These are phyloP conservation scores for Oidium heveae DNA, from an alignment of 2,329 filamentous ascomycete genomes.

Conservation along the genomic window DNA sequence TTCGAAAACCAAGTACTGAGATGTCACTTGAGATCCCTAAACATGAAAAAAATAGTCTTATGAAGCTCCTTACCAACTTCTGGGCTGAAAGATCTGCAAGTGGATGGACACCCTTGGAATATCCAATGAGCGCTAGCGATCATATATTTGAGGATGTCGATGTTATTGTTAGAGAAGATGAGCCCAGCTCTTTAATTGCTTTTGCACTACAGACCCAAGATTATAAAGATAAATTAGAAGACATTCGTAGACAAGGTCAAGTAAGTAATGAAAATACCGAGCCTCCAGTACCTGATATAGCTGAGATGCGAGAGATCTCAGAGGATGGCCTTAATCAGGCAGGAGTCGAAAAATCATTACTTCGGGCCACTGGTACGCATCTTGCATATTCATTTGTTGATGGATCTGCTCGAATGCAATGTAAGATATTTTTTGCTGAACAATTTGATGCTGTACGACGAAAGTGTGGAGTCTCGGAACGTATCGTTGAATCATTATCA, in stretches of 20 bases:
- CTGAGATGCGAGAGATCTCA: conserved; percentile 8
- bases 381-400: conserved; percentile 91
- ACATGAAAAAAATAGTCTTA: conserved; percentile 74
- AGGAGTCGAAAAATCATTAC: conserved; percentile 62
- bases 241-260: conserved; percentile 30
- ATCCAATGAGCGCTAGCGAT: conserved; percentile 66
- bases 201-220: conserved; percentile 74
- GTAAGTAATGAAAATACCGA: conserved; percentile 14
- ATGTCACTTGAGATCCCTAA: conserved; percentile 56
- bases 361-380: conserved; percentile 70
- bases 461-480: conserved; percentile 80
- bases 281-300: conserved; percentile 9
- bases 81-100: conserved; percentile 96
- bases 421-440: conserved; percentile 96
- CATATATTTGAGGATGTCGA: conserved; percentile 95
- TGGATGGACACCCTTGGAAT: conserved; percentile 79
- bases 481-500: conserved; percentile 84
- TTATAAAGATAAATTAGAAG: conserved; percentile 55
- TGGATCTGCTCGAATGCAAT: conserved; percentile 80
- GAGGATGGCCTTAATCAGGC: conserved; percentile 26
- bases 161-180: conserved; percentile 90
- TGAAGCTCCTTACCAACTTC: conserved; percentile 92
- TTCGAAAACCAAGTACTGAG: conserved; percentile 28
- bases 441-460: conserved; percentile 86
- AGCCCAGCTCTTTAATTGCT: conserved; percentile 87